Evolutionary conservation across 116 monocot genomes (phyloP).

Genomic region (Posidonia oceanica): DNA sequence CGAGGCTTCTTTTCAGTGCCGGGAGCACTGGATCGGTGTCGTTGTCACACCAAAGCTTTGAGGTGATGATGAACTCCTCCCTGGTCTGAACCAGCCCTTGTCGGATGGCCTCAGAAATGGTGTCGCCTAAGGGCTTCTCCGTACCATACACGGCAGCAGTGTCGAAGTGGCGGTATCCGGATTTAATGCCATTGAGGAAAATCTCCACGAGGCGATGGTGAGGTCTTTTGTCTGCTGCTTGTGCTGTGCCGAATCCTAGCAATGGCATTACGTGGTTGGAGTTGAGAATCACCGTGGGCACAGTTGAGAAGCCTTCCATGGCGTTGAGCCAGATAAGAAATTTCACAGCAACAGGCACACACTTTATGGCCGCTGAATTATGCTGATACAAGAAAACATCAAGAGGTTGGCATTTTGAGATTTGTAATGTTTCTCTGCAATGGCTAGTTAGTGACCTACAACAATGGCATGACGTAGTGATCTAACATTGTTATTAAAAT

Average conservation of each 20-base stretch:
- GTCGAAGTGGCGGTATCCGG: constrained; percentile 51
- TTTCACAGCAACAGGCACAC: too few species aligned
- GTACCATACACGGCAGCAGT: constrained; percentile 24
- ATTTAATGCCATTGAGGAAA: constrained; percentile 20
- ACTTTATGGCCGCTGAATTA: too few species aligned
- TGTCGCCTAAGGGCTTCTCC: constrained; percentile 22
- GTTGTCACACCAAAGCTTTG: constrained; percentile 38
- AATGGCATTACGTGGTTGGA: constrained; percentile 19
- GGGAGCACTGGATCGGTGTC: constrained; percentile 26
- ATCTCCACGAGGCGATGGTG: not conserved
- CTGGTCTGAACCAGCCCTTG: constrained; percentile 22
- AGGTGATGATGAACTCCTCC: constrained; percentile 35
- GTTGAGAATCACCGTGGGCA: constrained; percentile 2
- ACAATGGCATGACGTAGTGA: too few species aligned
- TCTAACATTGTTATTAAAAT: too few species aligned
- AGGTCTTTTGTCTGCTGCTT: not conserved
- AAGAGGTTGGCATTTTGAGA: too few species aligned
- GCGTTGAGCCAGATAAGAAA: too few species aligned
- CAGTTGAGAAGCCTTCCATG: too few species aligned
- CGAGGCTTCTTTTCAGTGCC: constrained; percentile 18
- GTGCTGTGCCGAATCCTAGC: constrained; percentile 26
- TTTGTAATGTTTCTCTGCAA: too few species aligned
- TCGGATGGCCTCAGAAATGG: constrained; percentile 23
- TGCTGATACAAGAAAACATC: too few species aligned
- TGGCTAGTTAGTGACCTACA: too few species aligned